A percentile compares a stretch with the other conserved stretches of the same genome.
Evolutionary conservation across 2,329 filamentous ascomycete genomes (phyloP).

Genomic region (Neopestalotiopsis sp.): DNA sequence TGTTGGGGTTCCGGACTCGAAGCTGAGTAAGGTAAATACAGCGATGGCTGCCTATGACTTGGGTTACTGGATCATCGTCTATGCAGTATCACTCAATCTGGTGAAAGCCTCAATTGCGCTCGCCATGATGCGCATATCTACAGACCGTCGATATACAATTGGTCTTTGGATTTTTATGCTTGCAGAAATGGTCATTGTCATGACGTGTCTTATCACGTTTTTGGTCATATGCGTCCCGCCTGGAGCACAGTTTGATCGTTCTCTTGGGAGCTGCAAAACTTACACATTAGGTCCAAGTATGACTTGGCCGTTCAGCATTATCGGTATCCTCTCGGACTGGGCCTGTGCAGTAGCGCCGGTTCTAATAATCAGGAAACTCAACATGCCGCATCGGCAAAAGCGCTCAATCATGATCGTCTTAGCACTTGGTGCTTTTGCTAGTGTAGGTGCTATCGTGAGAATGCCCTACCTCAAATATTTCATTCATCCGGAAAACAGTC

Average conservation of each 20-base stretch:
- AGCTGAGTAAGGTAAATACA: neutral
- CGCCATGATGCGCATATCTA: slow-evolving; percentile 15
- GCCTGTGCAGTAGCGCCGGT: slow-evolving; percentile 16
- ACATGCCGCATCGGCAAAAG: slow-evolving; percentile 2
- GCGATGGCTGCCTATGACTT: too few relatives aligned
- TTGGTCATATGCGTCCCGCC: slow-evolving; percentile 8
- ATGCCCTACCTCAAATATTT: slow-evolving; percentile 19
- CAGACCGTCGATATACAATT: slow-evolving; percentile 15
- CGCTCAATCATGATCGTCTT: slow-evolving; percentile 7
- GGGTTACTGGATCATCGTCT: too few relatives aligned
- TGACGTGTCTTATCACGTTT: slow-evolving; percentile 2
- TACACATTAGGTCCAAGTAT: neutral
- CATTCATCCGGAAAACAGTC: neutral
- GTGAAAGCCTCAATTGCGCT: slow-evolving; percentile 19
- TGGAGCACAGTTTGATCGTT: slow-evolving; percentile 6
- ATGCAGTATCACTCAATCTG: slow-evolving; percentile 15
- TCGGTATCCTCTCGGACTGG: slow-evolving; percentile 11
- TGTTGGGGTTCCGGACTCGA: slow-evolving; percentile 9
- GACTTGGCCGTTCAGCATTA: slow-evolving; percentile 5
- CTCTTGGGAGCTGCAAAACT: neutral
- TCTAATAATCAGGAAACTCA: slow-evolving; percentile 5
- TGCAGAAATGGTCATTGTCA: neutral
- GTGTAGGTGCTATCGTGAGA: slow-evolving; percentile 11
- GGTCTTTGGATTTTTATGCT: neutral
- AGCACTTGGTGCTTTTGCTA: slow-evolving; percentile 14